Conservation (phyloP, 768 basidiomycete genomes). For the Filobasidium floriforme region DNA sequence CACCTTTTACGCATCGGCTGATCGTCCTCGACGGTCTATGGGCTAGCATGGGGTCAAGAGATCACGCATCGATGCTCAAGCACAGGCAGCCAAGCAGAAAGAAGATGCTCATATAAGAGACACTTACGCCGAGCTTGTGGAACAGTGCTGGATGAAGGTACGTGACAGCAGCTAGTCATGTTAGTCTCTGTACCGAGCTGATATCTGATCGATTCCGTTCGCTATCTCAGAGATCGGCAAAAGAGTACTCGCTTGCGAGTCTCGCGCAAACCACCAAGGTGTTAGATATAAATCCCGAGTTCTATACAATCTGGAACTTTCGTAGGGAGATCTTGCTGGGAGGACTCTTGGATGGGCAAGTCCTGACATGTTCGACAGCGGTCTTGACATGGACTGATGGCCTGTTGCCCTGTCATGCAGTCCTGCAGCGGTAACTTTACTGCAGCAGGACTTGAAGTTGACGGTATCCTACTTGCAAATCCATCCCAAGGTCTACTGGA, state of each 20-base stretch:
- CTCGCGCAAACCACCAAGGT: slow-evolving; percentile 68
- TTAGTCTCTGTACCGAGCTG: background rate
- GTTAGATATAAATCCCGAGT: slow-evolving; percentile 82
- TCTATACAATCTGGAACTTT: slow-evolving; percentile 95
- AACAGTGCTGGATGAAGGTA: slow-evolving; percentile 63
- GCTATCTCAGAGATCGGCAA: slow-evolving; percentile 57
- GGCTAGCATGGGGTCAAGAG: slow-evolving; percentile 47
- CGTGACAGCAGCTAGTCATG: slow-evolving; percentile 27
- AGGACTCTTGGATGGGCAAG: slow-evolving; percentile 65
- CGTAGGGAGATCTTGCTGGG: slow-evolving; percentile 67
- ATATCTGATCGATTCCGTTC: slow-evolving; percentile 18
- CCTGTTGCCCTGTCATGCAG: no score
- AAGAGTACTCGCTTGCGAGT: slow-evolving; percentile 66
- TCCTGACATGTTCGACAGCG: background rate
- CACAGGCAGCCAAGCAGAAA: slow-evolving; percentile 22
- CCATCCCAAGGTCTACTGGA: slow-evolving; percentile 94
- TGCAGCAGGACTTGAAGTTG: slow-evolving; percentile 67
- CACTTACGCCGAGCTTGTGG: slow-evolving; percentile 67
- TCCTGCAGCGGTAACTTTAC: slow-evolving; percentile 47
- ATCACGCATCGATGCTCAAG: slow-evolving; percentile 32
- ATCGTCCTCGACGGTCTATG: background rate
- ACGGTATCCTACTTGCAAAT: slow-evolving; percentile 71
- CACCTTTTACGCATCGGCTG: background rate
- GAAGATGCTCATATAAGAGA: slow-evolving; percentile 58
- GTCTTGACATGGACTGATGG: background rate